Evolutionary conservation across 2,329 filamentous ascomycete genomes (phyloP), one percentile per base, ranked within the genome.

Genomic region (Cladophialophora immunda): DNA sequence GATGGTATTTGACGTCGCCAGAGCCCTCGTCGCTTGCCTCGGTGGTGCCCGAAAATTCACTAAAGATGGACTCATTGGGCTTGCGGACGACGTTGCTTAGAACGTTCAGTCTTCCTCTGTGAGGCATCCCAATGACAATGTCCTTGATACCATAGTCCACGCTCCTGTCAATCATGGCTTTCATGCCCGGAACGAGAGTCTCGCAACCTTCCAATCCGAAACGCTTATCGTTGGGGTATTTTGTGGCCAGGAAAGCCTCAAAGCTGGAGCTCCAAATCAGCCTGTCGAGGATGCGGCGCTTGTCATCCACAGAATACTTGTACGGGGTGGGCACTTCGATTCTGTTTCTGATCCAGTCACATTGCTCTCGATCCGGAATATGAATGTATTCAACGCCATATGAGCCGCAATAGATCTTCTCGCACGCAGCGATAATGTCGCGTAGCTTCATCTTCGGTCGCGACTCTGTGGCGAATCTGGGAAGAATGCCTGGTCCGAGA

Each of bases 21-120:
- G 95, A 98, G 67, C 95, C 95, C 83, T 99, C 94, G 74, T 98
- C 95, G 73, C 92, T 91, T 63, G 92, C 92, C 77, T 92, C 93
- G 25, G 91, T 84, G 55, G 91, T 92, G 74, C 95, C 95, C 70
- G 92, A 92, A 76, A 99, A 99, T 81, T 99, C 95, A 79, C 92
- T 97, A 85, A 99, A 99, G 81, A 99, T 99, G 72, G 95, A 98
- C 84, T 98, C 95, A 81, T 99, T 99, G 75, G 95, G 94, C 84
- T 99, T 99, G 77, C 95, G 91, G 74, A 99, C 95, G 77, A 99
- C 95, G 83, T 99, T 99, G 84, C 92, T 96, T 70, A 99, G 89
- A 61, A 99, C 93, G 78, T 99, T 99, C 71, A 99, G 89, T 85
- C 95, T 93, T 77, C 95, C 95, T 88, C 95, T 93, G 81, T 99